Base-by-base conservation (phyloP, 371 early-diverging fungal genomes). In the Parasitella parasitica region DNA sequence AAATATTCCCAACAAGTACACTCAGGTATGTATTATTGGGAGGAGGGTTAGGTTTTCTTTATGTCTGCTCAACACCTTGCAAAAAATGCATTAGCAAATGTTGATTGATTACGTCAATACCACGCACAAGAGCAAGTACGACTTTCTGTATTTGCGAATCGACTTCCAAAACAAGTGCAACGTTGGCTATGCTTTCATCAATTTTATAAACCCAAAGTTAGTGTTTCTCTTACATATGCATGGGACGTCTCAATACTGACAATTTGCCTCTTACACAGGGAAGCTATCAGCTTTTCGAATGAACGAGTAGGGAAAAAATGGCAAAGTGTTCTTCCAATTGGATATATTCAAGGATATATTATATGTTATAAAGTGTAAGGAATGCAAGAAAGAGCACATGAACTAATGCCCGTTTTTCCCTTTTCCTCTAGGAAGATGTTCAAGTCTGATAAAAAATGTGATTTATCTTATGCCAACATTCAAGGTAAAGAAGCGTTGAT, bases 141-240 rank as follows among this genome's bases (percentile, higher is more conserved):
- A 96, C 66, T 97, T 97, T 70, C 50, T 97, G 9, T 97, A 97
- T 74, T 77, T 97, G n/a, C 77, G 97, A 32, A 94, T 96, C 78
- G 97, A 97, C 64, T 96, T 95, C 72, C 87, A 85, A 66, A 95
- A 94, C 69, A 76, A 83, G 61, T 94, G 94, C 66, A 94, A 94
- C 67, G 91, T 91, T 18, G 94, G 92, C 1, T 93, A 95, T 70
- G 95, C 95, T 1, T 97, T 97, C 70, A 89, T 96, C 59, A 96
- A 96, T 72, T 94, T 96, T 70, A 80, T 84, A 43, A 76, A 85
- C 39, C 59, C 82, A 13, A 69, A 75, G 77, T 86, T 84, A 57
- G 59, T 37, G 3, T 37, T 18, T 12, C 24, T 15, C 26, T 27
- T n/a, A n/a, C n/a, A n/a, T n/a, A n/a, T n/a, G n/a, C n/a, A n/a